phyloP scores from a whole-genome alignment of 176 grass and related monocot species.

The Oryza nivara region DNA sequence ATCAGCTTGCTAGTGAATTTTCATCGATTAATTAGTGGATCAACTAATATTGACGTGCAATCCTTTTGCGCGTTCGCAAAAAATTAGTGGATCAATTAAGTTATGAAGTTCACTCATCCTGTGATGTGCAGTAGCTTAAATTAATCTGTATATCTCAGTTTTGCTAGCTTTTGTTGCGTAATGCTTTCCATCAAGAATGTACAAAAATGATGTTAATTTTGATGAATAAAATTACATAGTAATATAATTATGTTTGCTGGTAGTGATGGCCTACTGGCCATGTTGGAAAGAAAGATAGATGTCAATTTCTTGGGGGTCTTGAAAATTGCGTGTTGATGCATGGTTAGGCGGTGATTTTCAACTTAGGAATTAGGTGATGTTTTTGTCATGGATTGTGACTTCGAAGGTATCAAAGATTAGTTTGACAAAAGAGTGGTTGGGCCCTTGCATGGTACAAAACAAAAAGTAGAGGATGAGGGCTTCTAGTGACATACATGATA shows the following conservation, averaged over 20 bases:
- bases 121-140: neutral
- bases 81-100: no score
- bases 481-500: neutral
- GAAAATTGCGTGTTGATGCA: neutral
- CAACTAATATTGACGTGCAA: no score
- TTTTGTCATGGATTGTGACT: constrained; percentile 41
- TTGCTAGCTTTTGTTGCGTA: constrained; percentile 11
- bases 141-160: constrained; percentile 31
- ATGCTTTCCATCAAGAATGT: constrained; percentile 12
- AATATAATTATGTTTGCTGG: neutral
- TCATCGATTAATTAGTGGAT: neutral
- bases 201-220: neutral
- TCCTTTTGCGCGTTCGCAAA: no score
- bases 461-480: constrained; percentile 30
- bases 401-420: constrained; percentile 15
- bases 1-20: neutral
- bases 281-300: constrained; percentile 18
- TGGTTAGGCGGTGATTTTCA: constrained; percentile 46
- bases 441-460: constrained; percentile 19
- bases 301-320: constrained; percentile 33
- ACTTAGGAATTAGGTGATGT: constrained; percentile 40
- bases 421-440: constrained; percentile 35
- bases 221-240: neutral
- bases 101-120: neutral
- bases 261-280: neutral